Evolutionary conservation across 2,329 filamentous ascomycete species (phyloP).

Genomic region (Albophoma yamanashiensis): DNA sequence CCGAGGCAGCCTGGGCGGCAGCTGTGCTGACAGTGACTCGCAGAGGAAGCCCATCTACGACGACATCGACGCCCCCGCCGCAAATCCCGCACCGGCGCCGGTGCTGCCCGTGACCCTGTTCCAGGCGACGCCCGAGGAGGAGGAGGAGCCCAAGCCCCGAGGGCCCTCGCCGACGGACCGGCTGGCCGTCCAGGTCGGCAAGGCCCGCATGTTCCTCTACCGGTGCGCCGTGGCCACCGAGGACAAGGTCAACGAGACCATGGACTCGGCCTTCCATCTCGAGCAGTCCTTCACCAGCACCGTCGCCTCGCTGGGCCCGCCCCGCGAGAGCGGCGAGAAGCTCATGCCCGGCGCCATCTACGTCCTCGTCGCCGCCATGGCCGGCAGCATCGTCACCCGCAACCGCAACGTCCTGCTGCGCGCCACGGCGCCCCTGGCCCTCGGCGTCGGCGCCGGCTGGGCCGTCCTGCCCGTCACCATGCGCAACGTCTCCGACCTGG

Average conservation of each 20-base stretch:
- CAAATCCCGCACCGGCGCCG: constrained; percentile 17
- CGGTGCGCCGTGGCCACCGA: constrained; percentile 63
- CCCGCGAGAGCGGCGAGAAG: constrained; percentile 75
- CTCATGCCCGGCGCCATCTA: constrained; percentile 86
- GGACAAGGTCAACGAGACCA: constrained; percentile 69
- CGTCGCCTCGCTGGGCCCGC: constrained; percentile 76
- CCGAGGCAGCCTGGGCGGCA: neutral
- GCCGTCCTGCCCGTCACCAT: constrained; percentile 80
- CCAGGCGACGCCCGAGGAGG: constrained; percentile 19
- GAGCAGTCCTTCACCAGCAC: constrained; percentile 88
- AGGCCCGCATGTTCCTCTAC: constrained; percentile 72
- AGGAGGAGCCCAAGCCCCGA: constrained; percentile 23
- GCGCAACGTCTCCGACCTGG: constrained; percentile 73
- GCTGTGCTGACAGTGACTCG: constrained; percentile 3
- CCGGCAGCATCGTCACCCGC: constrained; percentile 80
- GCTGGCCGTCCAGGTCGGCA: constrained; percentile 71
- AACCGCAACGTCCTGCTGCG: constrained; percentile 81
- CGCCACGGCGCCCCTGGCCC: constrained; percentile 61
- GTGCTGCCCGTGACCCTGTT: constrained; percentile 14
- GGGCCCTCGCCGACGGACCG: constrained; percentile 79
- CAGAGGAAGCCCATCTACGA: constrained; percentile 72
- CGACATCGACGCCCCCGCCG: constrained; percentile 40
- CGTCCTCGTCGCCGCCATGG: constrained; percentile 89
- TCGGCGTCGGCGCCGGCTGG: constrained; percentile 78
- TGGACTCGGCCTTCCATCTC: constrained; percentile 71